phyloP scores from a whole-genome alignment of 139 green algal species.

The Coelastrella sp. region DNA sequence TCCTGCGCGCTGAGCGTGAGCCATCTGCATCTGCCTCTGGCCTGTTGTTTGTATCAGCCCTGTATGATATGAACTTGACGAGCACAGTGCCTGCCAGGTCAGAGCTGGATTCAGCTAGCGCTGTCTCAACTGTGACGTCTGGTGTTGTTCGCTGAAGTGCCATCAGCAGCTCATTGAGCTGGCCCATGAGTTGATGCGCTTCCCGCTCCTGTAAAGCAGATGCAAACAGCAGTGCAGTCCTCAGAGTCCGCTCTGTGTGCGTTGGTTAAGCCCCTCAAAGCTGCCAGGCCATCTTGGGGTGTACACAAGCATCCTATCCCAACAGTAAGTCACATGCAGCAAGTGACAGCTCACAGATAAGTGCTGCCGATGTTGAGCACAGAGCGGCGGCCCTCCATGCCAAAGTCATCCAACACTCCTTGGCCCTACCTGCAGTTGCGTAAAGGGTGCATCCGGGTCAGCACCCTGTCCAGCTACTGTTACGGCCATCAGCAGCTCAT shows the following conservation, averaged over 20 bases:
- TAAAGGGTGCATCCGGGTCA: neutral
- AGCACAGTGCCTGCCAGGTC: constrained; percentile 21
- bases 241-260: no score
- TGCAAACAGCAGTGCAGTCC: neutral
- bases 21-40: neutral
- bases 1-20: neutral
- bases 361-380: no score
- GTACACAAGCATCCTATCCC: no score
- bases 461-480: neutral
- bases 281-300: no score
- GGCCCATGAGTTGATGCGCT: neutral
- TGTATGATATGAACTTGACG: constrained; percentile 4
- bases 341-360: no score
- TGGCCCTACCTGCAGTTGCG: neutral
- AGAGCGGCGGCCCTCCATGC: no score
- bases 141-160: neutral
- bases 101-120: neutral
- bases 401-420: no score
- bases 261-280: no score
- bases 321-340: no score
- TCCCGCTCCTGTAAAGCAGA: neutral
- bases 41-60: neutral
- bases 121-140: neutral
- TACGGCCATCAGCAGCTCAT: constrained; percentile 2
- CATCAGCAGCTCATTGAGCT: neutral